Evolutionary conservation across 495 filamentous ascomycete species (phyloP), one percentile per base, ranked within the genome.

Genomic region (Chlorociboria aeruginascens): DNA sequence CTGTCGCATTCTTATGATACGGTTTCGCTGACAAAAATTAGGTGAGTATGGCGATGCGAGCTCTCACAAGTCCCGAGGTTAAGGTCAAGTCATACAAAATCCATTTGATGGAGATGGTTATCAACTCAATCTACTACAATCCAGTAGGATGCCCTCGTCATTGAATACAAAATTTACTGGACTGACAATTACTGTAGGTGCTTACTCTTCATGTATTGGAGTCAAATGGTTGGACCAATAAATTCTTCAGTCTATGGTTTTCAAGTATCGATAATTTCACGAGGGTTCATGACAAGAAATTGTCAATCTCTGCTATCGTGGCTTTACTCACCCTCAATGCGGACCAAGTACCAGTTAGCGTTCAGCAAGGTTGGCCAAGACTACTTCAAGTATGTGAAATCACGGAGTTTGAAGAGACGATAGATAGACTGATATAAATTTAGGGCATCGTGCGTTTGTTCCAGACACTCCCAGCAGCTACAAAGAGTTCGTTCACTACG

Each of bases 241-340:
- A 93, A 67, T 97, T 98, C 66, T 98, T 98, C 76, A 92, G 83
- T 64, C 70, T 88, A 31, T 98, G 92, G 92, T 98, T 98, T 65
- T 83, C 85, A 30, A 95, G 79, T 63, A 98, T 98, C 65, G 86
- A 95, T 50, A 82, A 78, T 63, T 95, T 98, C 68, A 81, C 79
- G 45, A 73, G 92, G 12, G 92, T 98, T 10, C 92, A 98, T 59
- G 92, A 98, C 69, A 98, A 98, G 77, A 97, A 93, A 69, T 69
- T 98, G 32, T 95, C 86, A 31, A 95, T 98, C 62, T 82, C 88
- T 33, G 92, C 88, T 13, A 98, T 98, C 55, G 79, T 84, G 52
- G 72, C 86, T 2, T 74, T 98, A 14, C 73, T 98, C 40, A 85
- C 78, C 10, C 61, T 98, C 37, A 73, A 74, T 43, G 77, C 79